Evolutionary conservation across 2,329 filamentous ascomycete genomes (phyloP).

Genomic region (Pseudogymnoascus sp.): DNA sequence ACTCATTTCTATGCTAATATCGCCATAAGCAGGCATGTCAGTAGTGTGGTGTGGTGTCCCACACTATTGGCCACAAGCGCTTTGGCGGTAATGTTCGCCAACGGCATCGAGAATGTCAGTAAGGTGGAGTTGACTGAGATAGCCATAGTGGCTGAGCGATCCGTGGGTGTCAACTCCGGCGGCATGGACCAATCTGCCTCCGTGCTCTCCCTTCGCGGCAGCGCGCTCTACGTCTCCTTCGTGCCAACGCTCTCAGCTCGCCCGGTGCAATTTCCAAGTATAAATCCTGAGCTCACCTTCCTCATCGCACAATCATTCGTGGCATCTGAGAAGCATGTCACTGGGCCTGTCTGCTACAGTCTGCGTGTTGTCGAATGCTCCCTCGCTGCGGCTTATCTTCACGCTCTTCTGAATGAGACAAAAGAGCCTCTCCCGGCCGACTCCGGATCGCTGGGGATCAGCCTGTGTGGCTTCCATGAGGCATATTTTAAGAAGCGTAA

Average conservation of each 20-base stretch:
- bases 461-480: conserved; percentile 79
- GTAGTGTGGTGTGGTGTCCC: too few relatives aligned
- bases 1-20: too few relatives aligned
- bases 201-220: conserved; percentile 80
- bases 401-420: conserved; percentile 49
- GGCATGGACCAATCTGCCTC: conserved; percentile 98
- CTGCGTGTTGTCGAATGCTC: conserved; percentile 93
- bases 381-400: conserved; percentile 67
- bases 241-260: conserved; percentile 67
- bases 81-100: conserved; percentile 78
- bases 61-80: conserved; percentile 35
- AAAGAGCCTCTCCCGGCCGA: conserved; percentile 63
- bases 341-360: conserved; percentile 91
- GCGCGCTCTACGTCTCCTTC: conserved; percentile 86
- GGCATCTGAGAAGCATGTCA: conserved; percentile 91
- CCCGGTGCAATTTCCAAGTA: conserved; percentile 74
- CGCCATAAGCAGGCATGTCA: too few relatives aligned
- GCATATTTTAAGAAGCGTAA: conserved; percentile 52
- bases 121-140: conserved; percentile 90
- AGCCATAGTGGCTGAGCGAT: conserved; percentile 87
- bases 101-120: conserved; percentile 68
- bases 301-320: conserved; percentile 93
- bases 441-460: conserved; percentile 73
- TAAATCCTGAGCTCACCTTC: conserved; percentile 77
- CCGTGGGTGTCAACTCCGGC: conserved; percentile 92